Evolutionary conservation across 768 basidiomycete genomes (phyloP), one percentile per base, ranked within the genome.

Genomic region (Vishniacozyma victoriae): DNA sequence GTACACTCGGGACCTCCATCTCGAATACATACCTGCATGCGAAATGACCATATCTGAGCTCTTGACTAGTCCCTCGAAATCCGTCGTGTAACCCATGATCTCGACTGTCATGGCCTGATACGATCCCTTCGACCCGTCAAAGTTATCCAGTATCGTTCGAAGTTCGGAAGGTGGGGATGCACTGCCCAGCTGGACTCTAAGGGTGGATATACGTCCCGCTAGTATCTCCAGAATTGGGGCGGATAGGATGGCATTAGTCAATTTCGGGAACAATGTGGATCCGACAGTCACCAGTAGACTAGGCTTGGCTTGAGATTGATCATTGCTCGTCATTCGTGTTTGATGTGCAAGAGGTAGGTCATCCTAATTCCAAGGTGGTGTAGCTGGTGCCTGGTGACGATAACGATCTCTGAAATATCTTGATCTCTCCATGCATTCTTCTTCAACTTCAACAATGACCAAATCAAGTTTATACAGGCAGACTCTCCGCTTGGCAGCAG

Each of bases 11-110:
- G n/a, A n/a, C n/a, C n/a, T n/a, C n/a, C n/a, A n/a, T n/a, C n/a
- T n/a, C n/a, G n/a, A n/a, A n/a, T n/a, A 54, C 80, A 57, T 65
- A 90, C 93, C 93, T 65, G 90, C 93, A 77, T 97, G 93, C 59
- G 88, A 87, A 31, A 99, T 85, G 43, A 99, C 79, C 41, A 91
- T 73, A 65, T 89, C 84, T 39, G 86, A 83, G 16, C 67, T 74
- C 26, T 76, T 74, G 50, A 84, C 84, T 35, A 84, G 80, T 4
- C 76, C 77, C 44, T 81, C 76, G 51, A 96, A 76, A 18, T 84
- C 80, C 7, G 82, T 76, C 65, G 84, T 85, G 75, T 86, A 92
- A 55, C 74, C 78, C 79, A 84, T 86, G 27, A 82, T 72, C 57
- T 84, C 78, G 41, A 92, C 75, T 15, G 69, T 55, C 20, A 89